Conservation (phyloP, 768 basidiomycete species). For the Termitomyces eurrhizus region DNA sequence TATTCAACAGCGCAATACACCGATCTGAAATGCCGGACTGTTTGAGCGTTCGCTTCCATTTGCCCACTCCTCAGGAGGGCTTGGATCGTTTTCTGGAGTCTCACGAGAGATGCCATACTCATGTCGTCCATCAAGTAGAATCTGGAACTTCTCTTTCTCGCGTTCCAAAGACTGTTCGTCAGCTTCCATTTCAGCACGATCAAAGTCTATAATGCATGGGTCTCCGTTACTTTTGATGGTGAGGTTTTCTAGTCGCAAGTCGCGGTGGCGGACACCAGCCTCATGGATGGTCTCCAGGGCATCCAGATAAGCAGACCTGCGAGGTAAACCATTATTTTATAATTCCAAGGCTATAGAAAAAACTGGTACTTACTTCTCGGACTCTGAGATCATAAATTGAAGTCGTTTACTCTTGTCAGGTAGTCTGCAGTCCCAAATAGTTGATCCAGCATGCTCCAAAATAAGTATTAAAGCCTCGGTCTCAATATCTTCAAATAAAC, state of each 20-base stretch:
- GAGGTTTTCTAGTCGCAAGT: not conserved
- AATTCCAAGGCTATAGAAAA: not conserved
- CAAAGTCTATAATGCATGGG: too few species aligned
- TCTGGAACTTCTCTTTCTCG: not conserved
- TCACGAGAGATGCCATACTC: not conserved
- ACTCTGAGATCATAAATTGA: not conserved
- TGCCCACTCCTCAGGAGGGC: not conserved
- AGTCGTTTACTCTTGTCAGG: not conserved
- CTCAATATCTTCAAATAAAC: conserved; percentile 13
- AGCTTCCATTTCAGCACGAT: not conserved
- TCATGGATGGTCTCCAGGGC: not conserved
- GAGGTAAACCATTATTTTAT: not conserved
- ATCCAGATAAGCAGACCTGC: not conserved
- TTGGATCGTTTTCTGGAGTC: not conserved
- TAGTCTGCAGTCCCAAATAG: not conserved
- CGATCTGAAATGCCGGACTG: not conserved
- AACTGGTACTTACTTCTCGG: not conserved
- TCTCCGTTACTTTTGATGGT: not conserved
- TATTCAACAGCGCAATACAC: not conserved
- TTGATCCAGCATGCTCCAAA: not conserved
- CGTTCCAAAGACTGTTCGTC: not conserved
- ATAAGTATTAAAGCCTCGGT: conserved; percentile 6
- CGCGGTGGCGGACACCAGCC: not conserved
- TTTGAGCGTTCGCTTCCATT: not conserved
- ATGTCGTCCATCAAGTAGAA: not conserved